Base-by-base conservation (phyloP, 208 protist genomes). In the Trypanosoma platydactyli region DNA sequence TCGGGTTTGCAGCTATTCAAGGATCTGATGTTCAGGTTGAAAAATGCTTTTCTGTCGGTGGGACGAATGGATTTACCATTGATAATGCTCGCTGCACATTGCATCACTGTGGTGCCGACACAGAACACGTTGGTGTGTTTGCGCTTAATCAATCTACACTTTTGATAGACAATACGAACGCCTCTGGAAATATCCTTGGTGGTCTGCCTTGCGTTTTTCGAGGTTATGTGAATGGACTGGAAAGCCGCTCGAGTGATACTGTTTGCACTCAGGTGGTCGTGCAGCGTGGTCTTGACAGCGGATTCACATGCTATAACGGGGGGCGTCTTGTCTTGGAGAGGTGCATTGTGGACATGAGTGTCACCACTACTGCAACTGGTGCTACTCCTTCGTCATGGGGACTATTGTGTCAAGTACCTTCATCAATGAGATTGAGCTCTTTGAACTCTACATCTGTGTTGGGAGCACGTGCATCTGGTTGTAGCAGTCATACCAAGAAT, bases 21-120 rank as follows among this genome's bases (percentile, higher is more conserved):
- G 67, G 58, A 1, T 63, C 81, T 50, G 49, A 35, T 25, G 66
- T 79, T 30, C 25, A 22, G 35, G 58, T 88, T 18, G 57, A 76
- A 25, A 66, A 80, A 52, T 93, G 87, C 52, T 61, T 87, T 40
- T 81, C 77, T 13, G 40, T 81, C 4, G 73, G 73, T 58, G 80
- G 77, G 56, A 65, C 83, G 45, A 93, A 91, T 70, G 84, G 87
- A 49, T 93, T 90, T 69, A 88, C 80, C 6, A 52, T 90, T 22
- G 80, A 90, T 66, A 48, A 49, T 58, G 84, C 83, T 3, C 58
- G 56, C 9, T 78, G 80, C 57, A 65, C 42, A 3, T 52, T 90
- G 45, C 46, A 45, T 6, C 41, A 82, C 73, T 91, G 81, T 55
- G 81, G 84, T 38, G 81, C 87, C 0, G 67, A 86, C 66, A 83